These are phyloP conservation scores for Gnaphalium uliginosum DNA, from an alignment of 129 eudicot genomes.

Conservation along the genomic window DNA sequence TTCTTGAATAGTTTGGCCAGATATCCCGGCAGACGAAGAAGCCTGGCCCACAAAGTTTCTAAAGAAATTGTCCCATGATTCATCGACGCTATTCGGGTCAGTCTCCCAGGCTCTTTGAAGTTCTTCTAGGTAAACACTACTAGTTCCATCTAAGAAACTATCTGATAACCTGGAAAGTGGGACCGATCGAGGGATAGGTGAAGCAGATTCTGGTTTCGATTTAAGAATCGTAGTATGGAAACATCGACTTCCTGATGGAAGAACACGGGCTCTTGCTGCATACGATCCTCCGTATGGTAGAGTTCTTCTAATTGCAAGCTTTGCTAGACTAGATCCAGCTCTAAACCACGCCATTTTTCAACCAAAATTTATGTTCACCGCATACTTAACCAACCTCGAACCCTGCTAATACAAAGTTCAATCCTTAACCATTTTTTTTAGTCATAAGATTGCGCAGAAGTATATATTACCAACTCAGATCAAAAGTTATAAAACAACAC, in stretches of 20 bases:
- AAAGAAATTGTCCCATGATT: slow-evolving; percentile 96
- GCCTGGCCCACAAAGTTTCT: slow-evolving; percentile 87
- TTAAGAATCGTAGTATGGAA: slow-evolving; percentile 59
- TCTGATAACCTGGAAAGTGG: slow-evolving; percentile 84
- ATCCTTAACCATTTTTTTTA: not conserved
- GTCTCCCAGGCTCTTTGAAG: slow-evolving; percentile 97
- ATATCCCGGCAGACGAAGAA: slow-evolving; percentile 69
- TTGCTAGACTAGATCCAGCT: slow-evolving; percentile 77
- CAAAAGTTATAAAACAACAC: not conserved
- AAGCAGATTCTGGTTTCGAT: slow-evolving; percentile 61
- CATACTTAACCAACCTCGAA: slow-evolving; percentile 3
- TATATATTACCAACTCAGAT: not conserved
- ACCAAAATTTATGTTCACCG: not conserved
- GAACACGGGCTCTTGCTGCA: slow-evolving; percentile 40
- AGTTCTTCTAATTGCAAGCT: slow-evolving; percentile 61
- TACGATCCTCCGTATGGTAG: slow-evolving; percentile 50
- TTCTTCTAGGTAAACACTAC: slow-evolving; percentile 93
- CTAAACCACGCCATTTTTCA: slow-evolving; percentile 76
- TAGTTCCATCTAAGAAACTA: slow-evolving; percentile 92
- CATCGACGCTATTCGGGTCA: slow-evolving; percentile 88
- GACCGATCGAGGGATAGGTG: slow-evolving; percentile 89
- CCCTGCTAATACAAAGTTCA: slow-evolving; percentile 5
- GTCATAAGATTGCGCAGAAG: not conserved
- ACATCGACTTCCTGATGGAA: slow-evolving; percentile 39
- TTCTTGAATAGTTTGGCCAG: slow-evolving; percentile 95